Percentiles rank a stretch among this genome's conserved stretches.
These are phyloP conservation scores for Taiwanofungus camphoratus DNA, from an alignment of 1,284 basidiomycete species.

Conservation along the genomic window DNA sequence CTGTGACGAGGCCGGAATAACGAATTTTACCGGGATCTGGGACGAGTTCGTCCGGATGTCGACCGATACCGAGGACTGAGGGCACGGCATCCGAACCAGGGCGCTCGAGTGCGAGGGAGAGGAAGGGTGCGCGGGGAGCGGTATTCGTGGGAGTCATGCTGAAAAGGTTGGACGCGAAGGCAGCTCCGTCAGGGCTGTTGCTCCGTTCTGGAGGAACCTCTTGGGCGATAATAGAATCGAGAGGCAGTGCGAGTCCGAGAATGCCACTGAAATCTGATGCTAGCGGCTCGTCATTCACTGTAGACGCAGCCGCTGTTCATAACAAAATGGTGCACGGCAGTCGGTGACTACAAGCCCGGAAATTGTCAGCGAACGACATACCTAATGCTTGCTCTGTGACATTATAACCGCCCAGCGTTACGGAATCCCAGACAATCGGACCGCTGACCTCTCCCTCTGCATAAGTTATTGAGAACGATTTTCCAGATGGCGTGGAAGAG, in stretches of 20 bases:
- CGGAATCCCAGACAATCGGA: slow-evolving; percentile 60
- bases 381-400: slow-evolving; percentile 59
- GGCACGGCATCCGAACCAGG: slow-evolving; percentile 53
- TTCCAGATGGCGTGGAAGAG: slow-evolving; percentile 25
- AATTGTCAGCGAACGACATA: slow-evolving; percentile 25
- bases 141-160: slow-evolving; percentile 45
- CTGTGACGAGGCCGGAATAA: slow-evolving; percentile 42
- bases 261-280: slow-evolving; percentile 51
- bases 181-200: slow-evolving; percentile 54
- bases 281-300: slow-evolving; percentile 50
- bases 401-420: slow-evolving; percentile 52
- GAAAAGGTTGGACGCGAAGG: slow-evolving; percentile 61
- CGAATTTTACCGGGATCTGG: slow-evolving; percentile 44
- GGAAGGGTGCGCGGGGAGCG: slow-evolving; percentile 54
- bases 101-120: slow-evolving; percentile 61
- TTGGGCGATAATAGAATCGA: slow-evolving; percentile 53
- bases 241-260: slow-evolving; percentile 67
- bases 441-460: slow-evolving; percentile 52
- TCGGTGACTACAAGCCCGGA: neutral
- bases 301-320: slow-evolving; percentile 44
- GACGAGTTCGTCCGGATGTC: slow-evolving; percentile 50
- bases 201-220: slow-evolving; percentile 39
- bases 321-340: slow-evolving; percentile 1
- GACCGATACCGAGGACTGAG: slow-evolving; percentile 59
- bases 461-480: slow-evolving; percentile 31